Base-by-base conservation (phyloP, 2,329 filamentous ascomycete genomes). In the Trichoderma polysporum region DNA sequence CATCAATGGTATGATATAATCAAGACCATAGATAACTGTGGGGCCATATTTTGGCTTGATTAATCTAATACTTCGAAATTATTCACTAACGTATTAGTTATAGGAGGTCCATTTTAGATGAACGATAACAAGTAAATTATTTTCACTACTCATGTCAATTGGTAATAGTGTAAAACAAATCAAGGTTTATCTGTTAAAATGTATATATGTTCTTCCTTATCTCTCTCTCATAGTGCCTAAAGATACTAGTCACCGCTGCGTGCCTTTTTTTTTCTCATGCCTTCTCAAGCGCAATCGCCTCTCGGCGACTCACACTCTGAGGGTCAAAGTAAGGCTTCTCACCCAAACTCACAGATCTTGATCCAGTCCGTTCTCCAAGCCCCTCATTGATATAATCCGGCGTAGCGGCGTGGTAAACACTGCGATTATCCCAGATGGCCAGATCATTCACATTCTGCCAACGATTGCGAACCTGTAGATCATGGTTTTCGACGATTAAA, bases 371-470 rank as follows among this genome's bases (percentile, higher is more conserved):
- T 1, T 79, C 78, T 7, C 78, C 79, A 1, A 78, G 77, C 8
- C 78, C 79, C 4, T 71, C 79, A 6, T 65, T 29, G 31, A 65
- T 15, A 13, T 90, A 90, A 70, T 91, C 89, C 69, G 85, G 88
- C 0, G 86, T 90, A 0, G 86, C 87, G 41, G 83, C 81, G 68
- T 84, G 81, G 70, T 78, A 81, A 12, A 79, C 83, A 33, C 77
- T 82, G 59, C 82, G 76, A 71, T 91, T 91, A 73, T 91, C 88
- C 89, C 89, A 91, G 69, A 91, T 88, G 1, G 87, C 85, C 4
- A 83, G 73, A 70, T 86, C 84, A 66, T 86, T 85, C 72, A 81
- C 77, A 62, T 76, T 78, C 33, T 66, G 63, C 84, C 84, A 86
- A 61, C 79, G 79, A 71, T 83, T 86, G 4, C 85, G 79, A 9